Evolutionary conservation across 2,329 filamentous ascomycete genomes (phyloP).

Genomic region (Aaosphaeria arxii): DNA sequence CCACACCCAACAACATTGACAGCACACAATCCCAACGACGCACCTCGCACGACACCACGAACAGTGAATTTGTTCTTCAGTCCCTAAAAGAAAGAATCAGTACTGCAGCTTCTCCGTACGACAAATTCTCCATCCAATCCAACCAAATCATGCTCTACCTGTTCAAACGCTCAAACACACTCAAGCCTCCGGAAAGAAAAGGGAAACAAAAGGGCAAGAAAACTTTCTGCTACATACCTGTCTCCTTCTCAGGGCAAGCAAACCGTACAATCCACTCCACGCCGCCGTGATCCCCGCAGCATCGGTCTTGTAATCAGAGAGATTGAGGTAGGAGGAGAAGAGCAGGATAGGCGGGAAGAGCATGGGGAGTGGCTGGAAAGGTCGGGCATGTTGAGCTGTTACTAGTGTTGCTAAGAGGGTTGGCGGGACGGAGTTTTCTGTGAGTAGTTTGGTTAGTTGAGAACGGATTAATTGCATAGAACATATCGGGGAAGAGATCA

Average conservation of each 20-base stretch:
- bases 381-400: conserved; percentile 64
- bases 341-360: conserved; percentile 64
- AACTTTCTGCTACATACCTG: conserved; percentile 27
- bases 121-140: no score
- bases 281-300: conserved; percentile 62
- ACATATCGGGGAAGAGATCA: background rate
- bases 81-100: conserved; percentile 17
- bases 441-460: background rate
- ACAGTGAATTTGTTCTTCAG: conserved; percentile 49
- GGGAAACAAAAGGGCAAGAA: conserved; percentile 1
- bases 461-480: background rate
- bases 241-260: conserved; percentile 59
- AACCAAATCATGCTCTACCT: background rate
- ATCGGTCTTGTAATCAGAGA: conserved; percentile 61
- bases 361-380: conserved; percentile 64
- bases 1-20: conserved; percentile 52
- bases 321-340: conserved; percentile 64
- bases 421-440: conserved; percentile 64
- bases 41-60: conserved; percentile 52
- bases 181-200: background rate
- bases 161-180: background rate
- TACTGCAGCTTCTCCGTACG: background rate
- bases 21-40: conserved; percentile 50
- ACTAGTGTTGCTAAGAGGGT: conserved; percentile 64
- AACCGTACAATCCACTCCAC: conserved; percentile 64